Evolutionary conservation across 1,284 basidiomycete genomes (phyloP).

Genomic region (Ustilago lituana): DNA sequence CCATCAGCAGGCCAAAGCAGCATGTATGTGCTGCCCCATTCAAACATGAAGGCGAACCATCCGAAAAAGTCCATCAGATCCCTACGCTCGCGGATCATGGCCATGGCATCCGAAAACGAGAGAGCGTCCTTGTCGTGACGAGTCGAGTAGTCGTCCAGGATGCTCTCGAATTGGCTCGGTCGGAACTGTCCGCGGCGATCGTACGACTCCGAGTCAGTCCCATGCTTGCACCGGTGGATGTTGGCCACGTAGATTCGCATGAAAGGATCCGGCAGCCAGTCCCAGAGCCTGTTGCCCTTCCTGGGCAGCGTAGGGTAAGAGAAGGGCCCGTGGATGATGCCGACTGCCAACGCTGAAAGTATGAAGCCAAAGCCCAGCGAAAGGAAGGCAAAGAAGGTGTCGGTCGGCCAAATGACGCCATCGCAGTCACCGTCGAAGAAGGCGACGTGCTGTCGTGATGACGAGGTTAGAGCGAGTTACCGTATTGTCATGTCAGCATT

Average conservation of each 20-base stretch:
- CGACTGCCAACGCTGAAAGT: slow-evolving; percentile 68
- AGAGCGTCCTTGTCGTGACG: slow-evolving; percentile 44
- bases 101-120: slow-evolving; percentile 43
- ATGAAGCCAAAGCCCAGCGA: slow-evolving; percentile 70
- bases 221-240: slow-evolving; percentile 71
- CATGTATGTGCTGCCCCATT: slow-evolving; percentile 54
- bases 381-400: slow-evolving; percentile 72
- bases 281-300: slow-evolving; percentile 10
- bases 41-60: slow-evolving; percentile 51
- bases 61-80: slow-evolving; percentile 54
- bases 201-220: slow-evolving; percentile 70
- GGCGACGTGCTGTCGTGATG: slow-evolving; percentile 68
- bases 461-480: too few relatives aligned
- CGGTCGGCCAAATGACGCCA: slow-evolving; percentile 72
- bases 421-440: slow-evolving; percentile 71
- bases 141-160: slow-evolving; percentile 51
- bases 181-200: slow-evolving; percentile 64
- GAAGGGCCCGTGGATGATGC: slow-evolving; percentile 68
- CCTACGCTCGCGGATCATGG: slow-evolving; percentile 45
- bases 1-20: slow-evolving; percentile 53
- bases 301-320: slow-evolving; percentile 50
- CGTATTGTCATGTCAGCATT: too few relatives aligned
- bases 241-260: slow-evolving; percentile 69
- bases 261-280: slow-evolving; percentile 69
- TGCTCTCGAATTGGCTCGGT: slow-evolving; percentile 29